These are phyloP conservation scores for Tricholoma flavovirens DNA, from an alignment of 768 basidiomycete species.

Conservation along the genomic window DNA sequence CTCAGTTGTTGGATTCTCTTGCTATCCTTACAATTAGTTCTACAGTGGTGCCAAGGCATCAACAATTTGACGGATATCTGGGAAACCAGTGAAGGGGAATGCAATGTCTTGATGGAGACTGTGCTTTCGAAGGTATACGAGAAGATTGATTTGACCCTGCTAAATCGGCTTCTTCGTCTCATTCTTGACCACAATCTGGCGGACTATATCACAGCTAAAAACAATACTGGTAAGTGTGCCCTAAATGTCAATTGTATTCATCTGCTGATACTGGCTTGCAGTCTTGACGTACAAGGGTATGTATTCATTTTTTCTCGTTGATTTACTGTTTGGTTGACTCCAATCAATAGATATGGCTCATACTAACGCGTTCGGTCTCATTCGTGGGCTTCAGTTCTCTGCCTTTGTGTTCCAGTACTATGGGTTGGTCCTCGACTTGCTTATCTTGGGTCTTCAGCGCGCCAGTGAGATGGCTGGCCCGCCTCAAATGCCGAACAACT, in stretches of 20 bases:
- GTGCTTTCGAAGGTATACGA: slow-evolving; percentile 97
- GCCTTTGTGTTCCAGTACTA: slow-evolving; percentile 99
- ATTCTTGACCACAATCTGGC: slow-evolving; percentile 99
- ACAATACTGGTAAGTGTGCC: slow-evolving; percentile 66
- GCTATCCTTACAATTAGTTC: neutral
- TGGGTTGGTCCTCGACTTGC: slow-evolving; percentile 89
- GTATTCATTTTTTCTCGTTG: neutral
- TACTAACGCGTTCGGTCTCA: slow-evolving; percentile 94
- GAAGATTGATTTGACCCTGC: slow-evolving; percentile 94
- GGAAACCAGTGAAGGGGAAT: slow-evolving; percentile 98
- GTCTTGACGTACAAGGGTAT: slow-evolving; percentile 83
- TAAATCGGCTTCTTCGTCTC: slow-evolving; percentile 91
- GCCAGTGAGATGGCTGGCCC: slow-evolving; percentile 99
- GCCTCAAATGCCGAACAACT: slow-evolving; percentile 96
- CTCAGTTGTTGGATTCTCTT: neutral
- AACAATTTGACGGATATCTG: slow-evolving; percentile 98
- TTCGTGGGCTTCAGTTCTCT: slow-evolving; percentile 96
- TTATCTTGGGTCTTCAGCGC: slow-evolving; percentile 95
- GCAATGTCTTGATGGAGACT: slow-evolving; percentile 98
- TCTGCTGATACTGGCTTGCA: slow-evolving; percentile 10
- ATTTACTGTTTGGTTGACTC: slow-evolving; percentile 5
- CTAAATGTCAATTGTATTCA: neutral
- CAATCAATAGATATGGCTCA: slow-evolving; percentile 77
- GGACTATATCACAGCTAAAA: slow-evolving; percentile 99
- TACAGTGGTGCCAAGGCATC: slow-evolving; percentile 94